Base-by-base conservation (phyloP, 2,329 filamentous ascomycete species). In the Fusarium ramigenum region DNA sequence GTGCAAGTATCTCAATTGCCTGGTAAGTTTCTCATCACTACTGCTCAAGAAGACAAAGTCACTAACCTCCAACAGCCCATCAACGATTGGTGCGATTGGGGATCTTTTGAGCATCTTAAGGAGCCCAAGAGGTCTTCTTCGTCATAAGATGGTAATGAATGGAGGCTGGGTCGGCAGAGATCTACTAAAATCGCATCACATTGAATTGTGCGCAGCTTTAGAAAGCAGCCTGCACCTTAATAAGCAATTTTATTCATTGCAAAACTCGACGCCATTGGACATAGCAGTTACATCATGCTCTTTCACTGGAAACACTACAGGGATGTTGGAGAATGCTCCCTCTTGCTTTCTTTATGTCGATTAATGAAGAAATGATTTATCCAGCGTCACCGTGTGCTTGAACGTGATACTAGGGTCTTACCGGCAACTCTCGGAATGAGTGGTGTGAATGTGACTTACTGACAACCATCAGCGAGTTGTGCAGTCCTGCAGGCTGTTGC, bases 1-100 rank as follows among this genome's bases (percentile, higher is more conserved):
- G 96, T 99, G 96, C 87, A 96, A 97, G 85, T 96, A 97, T 79
- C 83, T 99, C 77, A 97, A 93, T 81, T 99, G 96, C 80, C 84
- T 99, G 84, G 94, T 96, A 85, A 89, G 94, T 92, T 65, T 16
- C 49, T 40, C 11, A n/a, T 21, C 19, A 15, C 16, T 37, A 19
- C n/a, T 10, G 9, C 5, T 16, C 16, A 28, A 21, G 19, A 59
- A 53, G n/a, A 44, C 34, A 39, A 42, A 36, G 40, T 50, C 57
- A 43, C 79, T 82, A 75, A 82, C 69, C 36, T 15, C 14, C 25
- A 39, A 43, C 60, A 92, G 89, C 88, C 89, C 66, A 85, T 93
- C 61, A 92, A 87, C 72, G 85, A 90, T 76, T 93, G 91, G 91
- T 93, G 91, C 77, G 87, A 91, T 42, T 83, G 85, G 54, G 85